Evolutionary conservation across 148 eudicot species (phyloP), one percentile per base, ranked within the genome.

Genomic region (Amaranthus palmeri): DNA sequence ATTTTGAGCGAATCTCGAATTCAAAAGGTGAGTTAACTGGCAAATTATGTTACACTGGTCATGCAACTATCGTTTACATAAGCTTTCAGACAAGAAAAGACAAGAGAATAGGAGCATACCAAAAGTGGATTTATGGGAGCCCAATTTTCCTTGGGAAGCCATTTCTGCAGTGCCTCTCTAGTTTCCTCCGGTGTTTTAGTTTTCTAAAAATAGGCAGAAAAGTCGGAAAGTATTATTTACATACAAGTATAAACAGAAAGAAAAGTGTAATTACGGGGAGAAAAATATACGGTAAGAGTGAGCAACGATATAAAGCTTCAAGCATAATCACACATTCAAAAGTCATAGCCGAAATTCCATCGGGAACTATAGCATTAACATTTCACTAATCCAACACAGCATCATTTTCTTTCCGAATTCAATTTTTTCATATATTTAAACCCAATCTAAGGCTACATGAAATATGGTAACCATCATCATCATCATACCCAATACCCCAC

Each of bases 71-170:
- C 36, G 36, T 25, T 25, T 25, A 25, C 36, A 25, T 25, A 25
- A 25, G 36, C 36, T 0, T 25, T 25, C 36, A 25, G 36, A 25
- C 36, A 25, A 25, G 36, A 25, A 25, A 25, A 46, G 49, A 65
- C 3, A 18, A 17, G 25, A 63, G 25, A 43, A 44, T 6, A 41
- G 3, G 4, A 13, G 74, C 91, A 67, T 87, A 93, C 97, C 98
- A 95, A 78, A 68, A 95, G 98, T 54, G 97, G 97, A 81, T 95
- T 91, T 52, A 95, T 88, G 48, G 98, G 85, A 74, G 78, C 93
- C 98, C 98, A 95, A 77, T 91, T 91, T 78, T 95, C 98, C 85
- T 89, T 89, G n/a, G 97, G 96, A 74, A 95, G 96, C 98, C 98
- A 95, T 61, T 74, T 85, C 78, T 95, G 85, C 84, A 95, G 73